Evolutionary conservation across 2,329 filamentous ascomycete genomes (phyloP), one percentile per base, ranked within the genome.

Genomic region (Sporothrix schenckii): DNA sequence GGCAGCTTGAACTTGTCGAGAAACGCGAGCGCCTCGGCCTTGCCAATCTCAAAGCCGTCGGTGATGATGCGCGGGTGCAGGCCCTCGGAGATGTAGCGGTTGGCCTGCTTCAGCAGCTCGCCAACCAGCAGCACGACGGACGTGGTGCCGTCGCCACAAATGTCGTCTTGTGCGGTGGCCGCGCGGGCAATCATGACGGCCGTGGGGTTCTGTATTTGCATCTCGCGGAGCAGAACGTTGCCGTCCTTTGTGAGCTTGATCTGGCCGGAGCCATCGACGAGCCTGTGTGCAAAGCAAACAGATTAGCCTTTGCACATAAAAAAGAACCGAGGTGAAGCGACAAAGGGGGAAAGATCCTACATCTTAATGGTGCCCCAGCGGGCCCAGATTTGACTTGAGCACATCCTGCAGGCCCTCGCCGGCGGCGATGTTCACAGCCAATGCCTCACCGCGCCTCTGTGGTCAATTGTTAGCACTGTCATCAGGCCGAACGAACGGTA

Each of bases 221-320:
- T 91, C 80, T 91, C 89, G 77, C 89, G 84, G 74, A 91, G 82
- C 34, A 91, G 85, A 72, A 98, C 94, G 78, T 97, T 97, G 79
- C 95, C 95, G 83, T 99, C 95, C 82, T 99, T 99, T 76, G 95
- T 99, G 80, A 99, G 88, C 84, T 99, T 99, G 84, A 99, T 99
- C 89, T 95, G 88, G 77, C 89, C 89, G 73, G 89, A 83, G 77
- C 89, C 89, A 78, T 92, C 89, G 74, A 91, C 88, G 74, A 89
- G 85, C 85, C 89, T 90, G 70, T 21, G 21, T 65, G 30, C 19
- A 58, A 19, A 24, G 66, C 2, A 21, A n/a, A 2, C 9, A 24
- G 52, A 21, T 61, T 34, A 63, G 75, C 34, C 34, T 7, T 81
- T 73, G 80, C 78, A 69, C 27, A 58, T 3, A 10, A 2, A 19